phyloP scores from a whole-genome alignment of 2,329 filamentous ascomycete genomes.

The Aureobasidium subglaciale region DNA sequence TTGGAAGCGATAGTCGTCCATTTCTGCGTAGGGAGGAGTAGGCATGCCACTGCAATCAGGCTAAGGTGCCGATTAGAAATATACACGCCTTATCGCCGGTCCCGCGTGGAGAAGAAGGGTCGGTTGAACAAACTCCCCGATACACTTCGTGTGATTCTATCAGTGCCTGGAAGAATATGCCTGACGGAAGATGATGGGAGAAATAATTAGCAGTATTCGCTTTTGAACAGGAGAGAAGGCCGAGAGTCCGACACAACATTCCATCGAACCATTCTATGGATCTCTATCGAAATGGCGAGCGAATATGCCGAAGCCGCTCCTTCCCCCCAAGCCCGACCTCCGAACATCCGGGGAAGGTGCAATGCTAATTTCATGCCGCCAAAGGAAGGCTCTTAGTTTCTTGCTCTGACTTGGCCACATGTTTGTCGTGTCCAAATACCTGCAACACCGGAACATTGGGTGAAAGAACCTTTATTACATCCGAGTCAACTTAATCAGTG shows the following conservation, averaged over 20 bases:
- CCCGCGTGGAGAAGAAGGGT: background rate
- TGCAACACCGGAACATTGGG: no score
- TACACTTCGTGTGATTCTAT: background rate
- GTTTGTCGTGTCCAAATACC: background rate
- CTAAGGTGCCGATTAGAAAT: conserved; percentile 13
- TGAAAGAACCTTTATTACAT: no score
- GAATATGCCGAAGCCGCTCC: background rate
- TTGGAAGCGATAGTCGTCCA: conserved; percentile 12
- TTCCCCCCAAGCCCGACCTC: background rate
- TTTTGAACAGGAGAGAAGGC: background rate
- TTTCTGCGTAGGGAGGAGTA: background rate
- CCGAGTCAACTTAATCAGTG: no score
- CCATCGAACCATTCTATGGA: no score
- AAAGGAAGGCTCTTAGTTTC: background rate
- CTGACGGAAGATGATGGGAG: background rate
- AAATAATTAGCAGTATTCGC: background rate
- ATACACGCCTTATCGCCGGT: background rate
- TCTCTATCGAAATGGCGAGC: no score
- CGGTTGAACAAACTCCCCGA: background rate
- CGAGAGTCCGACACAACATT: background rate
- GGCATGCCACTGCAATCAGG: background rate
- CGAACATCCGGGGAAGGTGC: background rate
- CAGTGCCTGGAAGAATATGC: background rate
- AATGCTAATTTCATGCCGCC: background rate
- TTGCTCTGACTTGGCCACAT: background rate